phyloP scores from a whole-genome alignment of 2,329 filamentous ascomycete species.

The Arthroderma sp. region DNA sequence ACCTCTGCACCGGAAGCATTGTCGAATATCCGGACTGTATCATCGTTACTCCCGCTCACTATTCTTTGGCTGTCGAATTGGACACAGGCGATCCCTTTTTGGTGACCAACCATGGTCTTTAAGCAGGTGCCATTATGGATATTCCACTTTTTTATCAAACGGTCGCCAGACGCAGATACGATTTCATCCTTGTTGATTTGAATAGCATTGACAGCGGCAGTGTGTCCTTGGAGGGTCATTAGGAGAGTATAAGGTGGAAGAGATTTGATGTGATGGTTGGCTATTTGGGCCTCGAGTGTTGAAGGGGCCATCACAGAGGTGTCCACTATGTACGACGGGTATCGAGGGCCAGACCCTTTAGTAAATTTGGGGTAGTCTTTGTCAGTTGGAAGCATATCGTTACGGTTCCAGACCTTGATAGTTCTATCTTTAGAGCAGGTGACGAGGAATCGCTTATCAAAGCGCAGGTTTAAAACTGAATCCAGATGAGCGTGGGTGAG shows the following conservation, averaged over 20 bases:
- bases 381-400: conserved; percentile 41
- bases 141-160: conserved; percentile 89
- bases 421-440: conserved; percentile 96
- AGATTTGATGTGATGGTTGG: conserved; percentile 26
- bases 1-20: conserved; percentile 75
- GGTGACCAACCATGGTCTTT: conserved; percentile 71
- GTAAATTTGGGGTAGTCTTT: conserved; percentile 33
- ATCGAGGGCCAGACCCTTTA: conserved; percentile 30
- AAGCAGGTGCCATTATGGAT: conserved; percentile 64
- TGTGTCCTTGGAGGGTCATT: conserved; percentile 68
- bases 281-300: conserved; percentile 29
- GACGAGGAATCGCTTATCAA: conserved; percentile 80
- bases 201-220: conserved; percentile 89
- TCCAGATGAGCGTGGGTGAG: conserved; percentile 69
- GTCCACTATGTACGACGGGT: conserved; percentile 43
- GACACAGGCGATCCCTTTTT: conserved; percentile 93
- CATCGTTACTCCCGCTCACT: conserved; percentile 90
- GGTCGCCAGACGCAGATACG: conserved; percentile 88
- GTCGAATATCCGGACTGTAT: conserved; percentile 92
- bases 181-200: conserved; percentile 77
- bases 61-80: conserved; percentile 91
- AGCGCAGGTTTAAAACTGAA: conserved; percentile 85
- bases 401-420: conserved; percentile 91
- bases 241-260: conserved; percentile 61
- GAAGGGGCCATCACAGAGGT: conserved; percentile 30